Conservation (phyloP, 164 flowering plant genomes). For the Annona squamosa region DNA sequence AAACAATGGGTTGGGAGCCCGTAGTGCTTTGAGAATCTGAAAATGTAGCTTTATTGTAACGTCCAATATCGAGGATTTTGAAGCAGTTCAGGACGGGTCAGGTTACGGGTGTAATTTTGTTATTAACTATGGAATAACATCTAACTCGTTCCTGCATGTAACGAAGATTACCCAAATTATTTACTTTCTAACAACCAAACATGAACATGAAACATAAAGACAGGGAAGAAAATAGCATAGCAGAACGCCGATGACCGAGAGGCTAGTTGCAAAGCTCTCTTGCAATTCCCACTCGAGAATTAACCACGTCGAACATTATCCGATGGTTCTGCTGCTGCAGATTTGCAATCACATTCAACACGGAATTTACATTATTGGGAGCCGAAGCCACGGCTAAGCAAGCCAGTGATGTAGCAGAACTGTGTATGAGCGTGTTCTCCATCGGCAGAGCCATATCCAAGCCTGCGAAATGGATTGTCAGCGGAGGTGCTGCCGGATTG, state of each 20-base stretch:
- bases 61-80: too few species aligned
- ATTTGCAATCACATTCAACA: conserved; percentile 76
- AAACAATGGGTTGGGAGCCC: too few species aligned
- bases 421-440: conserved; percentile 79
- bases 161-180: not conserved
- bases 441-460: conserved; percentile 58
- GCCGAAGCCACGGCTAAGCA: conserved; percentile 91
- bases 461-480: conserved; percentile 61
- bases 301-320: conserved; percentile 57
- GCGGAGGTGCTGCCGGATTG: conserved; percentile 38
- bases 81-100: too few species aligned
- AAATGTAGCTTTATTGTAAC: too few species aligned
- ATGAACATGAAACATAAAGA: too few species aligned
- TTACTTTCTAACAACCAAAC: not conserved
- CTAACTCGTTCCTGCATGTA: not conserved
- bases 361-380: conserved; percentile 63
- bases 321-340: conserved; percentile 85
- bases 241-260: not conserved
- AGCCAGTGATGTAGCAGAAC: conserved; percentile 54
- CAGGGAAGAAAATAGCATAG: not conserved
- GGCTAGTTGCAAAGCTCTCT: conserved; percentile 63
- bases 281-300: conserved; percentile 69
- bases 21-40: too few species aligned
- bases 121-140: too few species aligned
- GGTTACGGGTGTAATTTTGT: too few species aligned